phyloP scores from a whole-genome alignment of 768 basidiomycete species.

The Suillus fuscotomentosus region DNA sequence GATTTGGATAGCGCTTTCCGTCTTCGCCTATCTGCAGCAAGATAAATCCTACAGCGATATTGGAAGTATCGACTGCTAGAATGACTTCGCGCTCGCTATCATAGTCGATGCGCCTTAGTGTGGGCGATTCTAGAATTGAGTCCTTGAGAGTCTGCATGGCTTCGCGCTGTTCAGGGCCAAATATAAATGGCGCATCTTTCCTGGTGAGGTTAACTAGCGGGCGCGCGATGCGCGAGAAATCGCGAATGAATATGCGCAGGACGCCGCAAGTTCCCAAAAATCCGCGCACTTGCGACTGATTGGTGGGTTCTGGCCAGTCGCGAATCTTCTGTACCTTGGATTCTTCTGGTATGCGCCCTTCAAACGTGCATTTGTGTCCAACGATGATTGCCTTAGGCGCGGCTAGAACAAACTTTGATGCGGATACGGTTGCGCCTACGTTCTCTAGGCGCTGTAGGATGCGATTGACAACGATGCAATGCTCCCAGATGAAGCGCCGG shows the following conservation, averaged over 20 bases:
- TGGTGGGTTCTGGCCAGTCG: slow-evolving; percentile 24
- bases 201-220: slow-evolving; percentile 25
- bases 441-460: slow-evolving; percentile 38
- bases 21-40: slow-evolving; percentile 6
- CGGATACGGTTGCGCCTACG: slow-evolving; percentile 34
- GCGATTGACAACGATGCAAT: slow-evolving; percentile 33
- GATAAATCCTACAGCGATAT: slow-evolving; percentile 13
- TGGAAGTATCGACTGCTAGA: no score
- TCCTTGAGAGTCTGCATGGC: no score
- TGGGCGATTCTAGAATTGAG: no score
- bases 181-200: slow-evolving; percentile 26
- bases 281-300: slow-evolving; percentile 11
- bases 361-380: slow-evolving; percentile 36
- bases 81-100: no score
- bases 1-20: slow-evolving; percentile 20
- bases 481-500: slow-evolving; percentile 39
- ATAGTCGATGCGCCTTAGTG: no score
- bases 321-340: slow-evolving; percentile 24
- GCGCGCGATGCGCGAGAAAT: slow-evolving; percentile 18
- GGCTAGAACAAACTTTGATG: slow-evolving; percentile 25
- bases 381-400: slow-evolving; percentile 24
- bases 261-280: slow-evolving; percentile 31
- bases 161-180: slow-evolving; percentile 1
- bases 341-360: slow-evolving; percentile 31
- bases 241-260: slow-evolving; percentile 27